phyloP scores from a whole-genome alignment of 2,329 filamentous ascomycete species.

The Volutella citrinella region DNA sequence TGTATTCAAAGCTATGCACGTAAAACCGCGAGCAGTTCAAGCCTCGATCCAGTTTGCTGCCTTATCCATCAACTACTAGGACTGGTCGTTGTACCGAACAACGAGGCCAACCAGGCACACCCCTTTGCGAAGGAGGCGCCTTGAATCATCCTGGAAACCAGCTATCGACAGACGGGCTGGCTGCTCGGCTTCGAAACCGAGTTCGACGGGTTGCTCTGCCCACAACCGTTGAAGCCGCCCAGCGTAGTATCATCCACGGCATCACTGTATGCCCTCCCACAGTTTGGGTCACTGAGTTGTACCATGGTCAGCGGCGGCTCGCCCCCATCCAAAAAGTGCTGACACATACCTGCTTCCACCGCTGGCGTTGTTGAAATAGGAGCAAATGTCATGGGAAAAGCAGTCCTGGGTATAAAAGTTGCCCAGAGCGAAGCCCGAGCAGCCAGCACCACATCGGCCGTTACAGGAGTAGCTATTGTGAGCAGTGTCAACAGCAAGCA shows the following conservation, averaged over 20 bases:
- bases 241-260: conserved; percentile 42
- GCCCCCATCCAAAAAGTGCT: accelerated
- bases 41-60: too few relatives aligned
- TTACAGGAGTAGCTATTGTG: conserved; percentile 44
- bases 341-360: conserved; percentile 39
- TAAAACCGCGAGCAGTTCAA: too few relatives aligned
- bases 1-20: too few relatives aligned
- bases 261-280: conserved; percentile 40
- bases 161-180: conserved; percentile 25
- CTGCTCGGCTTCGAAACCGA: conserved; percentile 23
- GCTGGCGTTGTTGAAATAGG: conserved; percentile 47
- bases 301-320: conserved; percentile 3
- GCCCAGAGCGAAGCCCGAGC: conserved; percentile 39
- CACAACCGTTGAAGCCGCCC: conserved; percentile 33
- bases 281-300: conserved; percentile 49
- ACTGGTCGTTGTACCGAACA: too few relatives aligned
- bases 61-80: too few relatives aligned
- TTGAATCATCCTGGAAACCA: too few relatives aligned
- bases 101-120: too few relatives aligned
- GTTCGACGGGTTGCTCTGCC: conserved; percentile 32
- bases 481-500: too few relatives aligned
- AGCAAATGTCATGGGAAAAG: conserved; percentile 49
- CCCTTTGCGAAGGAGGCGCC: too few relatives aligned
- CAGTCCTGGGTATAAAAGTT: conserved; percentile 50
- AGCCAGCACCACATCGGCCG: conserved; percentile 46